Conservation (phyloP, 306 rosid genomes). For the Vicia villosa region DNA sequence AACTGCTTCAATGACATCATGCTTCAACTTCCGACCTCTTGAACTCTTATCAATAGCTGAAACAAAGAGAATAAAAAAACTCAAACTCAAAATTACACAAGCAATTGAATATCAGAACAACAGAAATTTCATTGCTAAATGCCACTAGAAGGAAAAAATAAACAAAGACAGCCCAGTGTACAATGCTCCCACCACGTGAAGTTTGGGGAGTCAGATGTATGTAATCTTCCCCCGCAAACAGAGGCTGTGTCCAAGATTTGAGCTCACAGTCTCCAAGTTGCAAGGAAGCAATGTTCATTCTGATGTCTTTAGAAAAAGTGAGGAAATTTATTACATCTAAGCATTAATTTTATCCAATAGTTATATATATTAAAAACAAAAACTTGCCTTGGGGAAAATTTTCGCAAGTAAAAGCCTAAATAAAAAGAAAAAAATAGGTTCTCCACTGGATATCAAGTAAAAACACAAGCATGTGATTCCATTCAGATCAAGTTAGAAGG, state of each 20-base stretch:
- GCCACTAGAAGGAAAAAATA: not conserved
- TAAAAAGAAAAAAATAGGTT: not conserved
- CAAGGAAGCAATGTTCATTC: not conserved
- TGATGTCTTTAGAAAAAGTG: not conserved
- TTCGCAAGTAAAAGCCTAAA: constrained; percentile 2
- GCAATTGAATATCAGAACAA: constrained; percentile 19
- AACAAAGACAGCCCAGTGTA: not conserved
- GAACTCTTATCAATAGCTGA: constrained; percentile 89
- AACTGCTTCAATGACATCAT: constrained; percentile 97
- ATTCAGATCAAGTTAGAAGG: constrained; percentile 10
- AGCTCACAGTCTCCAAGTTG: not conserved
- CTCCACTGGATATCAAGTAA: not conserved
- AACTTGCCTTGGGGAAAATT: not conserved
- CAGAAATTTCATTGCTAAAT: constrained; percentile 32
- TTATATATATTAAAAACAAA: constrained; percentile 1
- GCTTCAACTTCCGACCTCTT: constrained; percentile 83
- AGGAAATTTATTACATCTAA: not conserved
- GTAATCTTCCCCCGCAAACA: not conserved
- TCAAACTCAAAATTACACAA: constrained; percentile 11
- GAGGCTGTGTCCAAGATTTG: not conserved
- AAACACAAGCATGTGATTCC: constrained; percentile 2
- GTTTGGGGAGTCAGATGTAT: not conserved
- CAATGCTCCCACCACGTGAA: not conserved
- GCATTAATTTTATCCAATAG: constrained; percentile 4
- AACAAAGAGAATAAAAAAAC: constrained; percentile 37